Evolutionary conservation across 75 land plant genomes (phyloP).

Genomic region (Ceratopteris richardii): DNA sequence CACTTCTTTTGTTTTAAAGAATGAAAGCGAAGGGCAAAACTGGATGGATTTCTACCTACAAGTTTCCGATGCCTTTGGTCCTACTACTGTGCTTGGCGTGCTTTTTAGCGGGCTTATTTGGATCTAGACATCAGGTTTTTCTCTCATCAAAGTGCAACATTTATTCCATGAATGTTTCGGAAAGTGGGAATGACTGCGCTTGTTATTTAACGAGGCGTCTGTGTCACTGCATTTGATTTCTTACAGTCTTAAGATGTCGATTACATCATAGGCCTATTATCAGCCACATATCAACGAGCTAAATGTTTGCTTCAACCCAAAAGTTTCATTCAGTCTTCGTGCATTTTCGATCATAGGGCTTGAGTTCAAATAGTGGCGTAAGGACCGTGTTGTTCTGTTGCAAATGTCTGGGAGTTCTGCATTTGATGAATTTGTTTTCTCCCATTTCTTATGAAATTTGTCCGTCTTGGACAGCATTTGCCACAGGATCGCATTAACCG

Average conservation of each 20-base stretch:
- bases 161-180: background rate
- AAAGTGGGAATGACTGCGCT: background rate
- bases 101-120: constrained; percentile 23
- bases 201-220: background rate
- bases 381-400: background rate
- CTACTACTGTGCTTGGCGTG: constrained; percentile 17
- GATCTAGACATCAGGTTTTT: constrained; percentile 22
- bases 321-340: background rate
- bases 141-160: background rate
- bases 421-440: background rate
- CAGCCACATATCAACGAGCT: no score
- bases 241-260: no score
- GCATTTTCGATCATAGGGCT: background rate
- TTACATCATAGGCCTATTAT: no score
- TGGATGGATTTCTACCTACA: background rate
- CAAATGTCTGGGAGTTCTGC: no score
- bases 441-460: background rate
- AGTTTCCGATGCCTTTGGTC: constrained; percentile 27
- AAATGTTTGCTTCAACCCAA: no score
- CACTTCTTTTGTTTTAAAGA: no score
- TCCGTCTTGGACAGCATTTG: background rate
- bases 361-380: background rate
- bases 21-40: constrained; percentile 1
- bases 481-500: background rate
- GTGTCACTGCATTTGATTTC: background rate